These are phyloP conservation scores for Coemansia pectinata DNA, from an alignment of 192 early-diverging fungal species.

Conservation along the genomic window DNA sequence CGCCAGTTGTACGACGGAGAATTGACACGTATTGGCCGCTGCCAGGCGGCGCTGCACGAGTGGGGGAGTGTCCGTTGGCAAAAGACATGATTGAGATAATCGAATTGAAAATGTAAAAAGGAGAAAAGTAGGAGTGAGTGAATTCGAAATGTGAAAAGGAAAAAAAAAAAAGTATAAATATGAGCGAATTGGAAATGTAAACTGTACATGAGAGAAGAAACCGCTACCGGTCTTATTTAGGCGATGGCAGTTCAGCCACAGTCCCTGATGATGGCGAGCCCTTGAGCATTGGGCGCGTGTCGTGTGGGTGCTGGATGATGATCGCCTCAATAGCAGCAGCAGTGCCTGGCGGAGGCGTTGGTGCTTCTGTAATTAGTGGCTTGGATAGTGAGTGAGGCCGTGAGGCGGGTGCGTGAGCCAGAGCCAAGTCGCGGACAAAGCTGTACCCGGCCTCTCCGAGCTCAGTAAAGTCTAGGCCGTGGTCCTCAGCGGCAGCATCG, in stretches of 20 bases:
- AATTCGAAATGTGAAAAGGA: too few species aligned
- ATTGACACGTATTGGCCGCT: slow-evolving; percentile 46
- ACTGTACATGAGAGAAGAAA: not conserved
- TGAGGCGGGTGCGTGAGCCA: slow-evolving; percentile 6
- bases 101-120: not conserved
- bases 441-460: slow-evolving; percentile 56
- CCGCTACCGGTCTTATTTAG: too few species aligned
- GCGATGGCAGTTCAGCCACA: not conserved
- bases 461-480: slow-evolving; percentile 54
- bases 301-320: slow-evolving; percentile 6
- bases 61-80: not conserved
- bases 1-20: slow-evolving; percentile 30
- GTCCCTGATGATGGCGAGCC: slow-evolving; percentile 5
- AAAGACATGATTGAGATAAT: not conserved
- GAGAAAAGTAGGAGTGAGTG: not conserved
- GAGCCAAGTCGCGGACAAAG: slow-evolving; percentile 31
- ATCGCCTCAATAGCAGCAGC: not conserved
- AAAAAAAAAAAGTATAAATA: not conserved
- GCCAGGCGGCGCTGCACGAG: slow-evolving; percentile 3
- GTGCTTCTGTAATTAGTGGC: not conserved
- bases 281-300: not conserved
- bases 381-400: not conserved
- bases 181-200: too few species aligned
- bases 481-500: slow-evolving; percentile 56
- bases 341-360: not conserved